Evolutionary conservation across 2,329 filamentous ascomycete species (phyloP).

Genomic region (Aspergillus tamarii): DNA sequence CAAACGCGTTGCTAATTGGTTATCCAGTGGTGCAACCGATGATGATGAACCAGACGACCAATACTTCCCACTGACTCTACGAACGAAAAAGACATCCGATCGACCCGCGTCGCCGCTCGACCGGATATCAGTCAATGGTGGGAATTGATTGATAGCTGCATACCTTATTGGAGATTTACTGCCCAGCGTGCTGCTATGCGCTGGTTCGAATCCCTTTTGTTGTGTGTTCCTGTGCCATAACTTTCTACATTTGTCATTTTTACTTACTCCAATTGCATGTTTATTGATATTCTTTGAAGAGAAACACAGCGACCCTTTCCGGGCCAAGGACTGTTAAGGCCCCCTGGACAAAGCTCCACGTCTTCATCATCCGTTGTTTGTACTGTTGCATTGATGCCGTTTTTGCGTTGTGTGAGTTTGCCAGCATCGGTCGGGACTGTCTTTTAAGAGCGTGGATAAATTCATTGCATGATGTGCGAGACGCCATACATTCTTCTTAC

Average conservation of each 20-base stretch:
- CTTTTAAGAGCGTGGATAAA: neutral
- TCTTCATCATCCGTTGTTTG: neutral
- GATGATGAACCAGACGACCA: conserved; percentile 89
- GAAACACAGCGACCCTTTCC: neutral
- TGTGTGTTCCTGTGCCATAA: neutral
- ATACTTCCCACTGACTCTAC: conserved; percentile 70
- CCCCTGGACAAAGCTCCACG: neutral
- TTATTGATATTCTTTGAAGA: conserved; percentile 3
- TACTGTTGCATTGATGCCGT: neutral
- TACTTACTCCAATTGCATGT: neutral
- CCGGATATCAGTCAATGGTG: conserved; percentile 37
- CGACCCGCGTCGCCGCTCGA: conserved; percentile 42
- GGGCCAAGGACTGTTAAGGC: neutral
- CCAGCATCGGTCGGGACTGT: neutral
- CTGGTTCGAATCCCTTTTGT: neutral
- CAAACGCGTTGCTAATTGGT: neutral
- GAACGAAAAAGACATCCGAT: conserved; percentile 49
- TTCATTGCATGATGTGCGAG: conserved; percentile 1
- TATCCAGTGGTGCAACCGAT: conserved; percentile 61
- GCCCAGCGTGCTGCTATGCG: neutral
- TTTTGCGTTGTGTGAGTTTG: neutral
- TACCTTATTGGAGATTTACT: neutral
- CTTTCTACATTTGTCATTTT: conserved; percentile 1
- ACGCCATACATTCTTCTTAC: neutral
- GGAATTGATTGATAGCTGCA: conserved; percentile 11